These are phyloP conservation scores for Colletotrichum ledebouriae DNA, from an alignment of 2,329 filamentous ascomycete genomes.

Conservation along the genomic window DNA sequence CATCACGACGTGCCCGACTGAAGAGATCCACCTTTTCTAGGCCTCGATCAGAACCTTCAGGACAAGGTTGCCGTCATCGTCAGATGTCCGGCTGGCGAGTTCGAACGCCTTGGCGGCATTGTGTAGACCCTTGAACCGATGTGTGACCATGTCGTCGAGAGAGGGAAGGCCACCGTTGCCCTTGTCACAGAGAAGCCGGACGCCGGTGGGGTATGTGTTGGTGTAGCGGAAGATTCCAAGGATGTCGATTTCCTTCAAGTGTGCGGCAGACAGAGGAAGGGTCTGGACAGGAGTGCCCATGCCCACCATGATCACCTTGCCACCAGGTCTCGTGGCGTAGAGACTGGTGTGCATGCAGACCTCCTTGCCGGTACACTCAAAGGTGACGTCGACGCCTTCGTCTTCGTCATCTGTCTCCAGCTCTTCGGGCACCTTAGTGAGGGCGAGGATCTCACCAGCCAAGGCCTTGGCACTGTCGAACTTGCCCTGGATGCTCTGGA, in stretches of 20 bases:
- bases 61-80: slow-evolving; percentile 76
- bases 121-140: slow-evolving; percentile 75
- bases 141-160: slow-evolving; percentile 80
- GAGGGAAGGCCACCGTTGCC: slow-evolving; percentile 65
- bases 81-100: slow-evolving; percentile 76
- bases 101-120: slow-evolving; percentile 75
- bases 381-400: slow-evolving; percentile 76
- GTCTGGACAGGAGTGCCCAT: slow-evolving; percentile 85
- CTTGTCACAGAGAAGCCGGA: slow-evolving; percentile 68
- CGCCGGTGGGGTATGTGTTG: slow-evolving; percentile 81
- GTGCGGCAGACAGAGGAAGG: slow-evolving; percentile 78
- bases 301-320: slow-evolving; percentile 81
- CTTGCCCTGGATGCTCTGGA: slow-evolving; percentile 62
- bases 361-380: slow-evolving; percentile 84
- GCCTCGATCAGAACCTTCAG: slow-evolving; percentile 78
- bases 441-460: slow-evolving; percentile 63
- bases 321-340: slow-evolving; percentile 77
- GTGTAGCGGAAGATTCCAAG: slow-evolving; percentile 82
- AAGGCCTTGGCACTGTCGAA: slow-evolving; percentile 65
- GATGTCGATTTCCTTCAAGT: slow-evolving; percentile 81
- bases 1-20: background rate
- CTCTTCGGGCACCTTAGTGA: slow-evolving; percentile 50
- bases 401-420: slow-evolving; percentile 63
- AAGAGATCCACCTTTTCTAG: slow-evolving; percentile 47
- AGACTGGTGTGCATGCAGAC: slow-evolving; percentile 81